Evolutionary conservation across 2,329 filamentous ascomycete genomes (phyloP).

Genomic region (Beauveria pseudobassiana): DNA sequence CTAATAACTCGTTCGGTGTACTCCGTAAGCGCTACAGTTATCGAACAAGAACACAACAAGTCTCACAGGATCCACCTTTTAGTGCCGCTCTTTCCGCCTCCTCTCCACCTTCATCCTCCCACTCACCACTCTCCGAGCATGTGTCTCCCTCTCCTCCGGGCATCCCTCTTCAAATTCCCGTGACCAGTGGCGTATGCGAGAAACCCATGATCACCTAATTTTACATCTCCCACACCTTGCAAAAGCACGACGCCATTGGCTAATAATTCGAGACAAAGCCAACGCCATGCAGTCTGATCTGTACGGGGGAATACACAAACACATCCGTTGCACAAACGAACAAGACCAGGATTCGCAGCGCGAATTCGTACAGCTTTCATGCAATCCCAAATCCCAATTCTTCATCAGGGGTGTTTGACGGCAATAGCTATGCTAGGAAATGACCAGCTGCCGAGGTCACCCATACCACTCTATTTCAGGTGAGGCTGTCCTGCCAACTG

Average conservation of each 20-base stretch:
- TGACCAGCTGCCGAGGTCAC: too few species aligned
- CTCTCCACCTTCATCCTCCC: too few species aligned
- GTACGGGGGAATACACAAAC: not conserved
- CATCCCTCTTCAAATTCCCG: not conserved
- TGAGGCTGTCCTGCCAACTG: not conserved
- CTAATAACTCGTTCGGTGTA: too few species aligned
- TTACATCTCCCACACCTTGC: not conserved
- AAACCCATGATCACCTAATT: not conserved
- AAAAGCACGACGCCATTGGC: not conserved
- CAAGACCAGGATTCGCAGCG: not conserved
- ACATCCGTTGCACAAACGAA: not conserved
- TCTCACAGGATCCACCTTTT: not conserved
- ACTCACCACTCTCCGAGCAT: too few species aligned
- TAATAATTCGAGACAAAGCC: not conserved
- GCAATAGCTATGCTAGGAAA: too few species aligned
- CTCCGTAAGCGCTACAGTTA: too few species aligned
- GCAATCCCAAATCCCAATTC: too few species aligned
- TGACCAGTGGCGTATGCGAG: not conserved
- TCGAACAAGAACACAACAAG: too few species aligned
- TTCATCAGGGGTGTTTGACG: too few species aligned
- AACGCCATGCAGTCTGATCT: not conserved
- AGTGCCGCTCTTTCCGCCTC: too few species aligned
- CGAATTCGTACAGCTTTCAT: not conserved
- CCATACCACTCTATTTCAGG: too few species aligned
- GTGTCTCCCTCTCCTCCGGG: not conserved